These are phyloP conservation scores for Platanus orientalis DNA, from an alignment of 164 flowering plant species.

Conservation along the genomic window DNA sequence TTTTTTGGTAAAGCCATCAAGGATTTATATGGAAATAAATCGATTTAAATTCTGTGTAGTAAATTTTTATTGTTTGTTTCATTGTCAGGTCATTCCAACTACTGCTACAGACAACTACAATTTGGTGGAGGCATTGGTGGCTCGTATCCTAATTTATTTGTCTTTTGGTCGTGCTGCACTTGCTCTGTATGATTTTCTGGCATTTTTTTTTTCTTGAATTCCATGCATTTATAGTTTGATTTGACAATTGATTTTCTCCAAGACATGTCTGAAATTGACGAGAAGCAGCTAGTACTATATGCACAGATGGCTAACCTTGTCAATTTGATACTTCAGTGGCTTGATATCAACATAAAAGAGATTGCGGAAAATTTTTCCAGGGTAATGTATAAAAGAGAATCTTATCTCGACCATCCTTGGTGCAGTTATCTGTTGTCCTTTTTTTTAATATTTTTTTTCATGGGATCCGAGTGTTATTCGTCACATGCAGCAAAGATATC, in stretches of 20 bases:
- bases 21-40: background rate
- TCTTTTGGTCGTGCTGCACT: conserved; percentile 5
- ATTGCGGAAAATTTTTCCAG: conserved; percentile 84
- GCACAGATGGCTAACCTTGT: conserved; percentile 99
- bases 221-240: conserved; percentile 15
- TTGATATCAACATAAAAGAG: conserved; percentile 64
- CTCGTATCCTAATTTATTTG: conserved; percentile 69
- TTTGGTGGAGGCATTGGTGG: conserved; percentile 73
- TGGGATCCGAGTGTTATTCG: background rate
- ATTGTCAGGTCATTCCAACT: conserved; percentile 49
- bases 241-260: conserved; percentile 19
- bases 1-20: too few relatives aligned
- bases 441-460: background rate
- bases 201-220: background rate
- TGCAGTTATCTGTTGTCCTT: background rate
- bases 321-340: conserved; percentile 61
- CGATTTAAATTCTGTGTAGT: background rate
- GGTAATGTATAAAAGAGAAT: conserved; percentile 31
- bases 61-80: conserved; percentile 5
- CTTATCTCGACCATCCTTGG: background rate
- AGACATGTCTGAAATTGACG: conserved; percentile 81
- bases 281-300: conserved; percentile 73
- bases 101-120: conserved; percentile 62
- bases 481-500: background rate
- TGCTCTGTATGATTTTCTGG: background rate